Evolutionary conservation across 768 basidiomycete species (phyloP), one percentile per base, ranked within the genome.

Genomic region (Lactifluus pinguis): DNA sequence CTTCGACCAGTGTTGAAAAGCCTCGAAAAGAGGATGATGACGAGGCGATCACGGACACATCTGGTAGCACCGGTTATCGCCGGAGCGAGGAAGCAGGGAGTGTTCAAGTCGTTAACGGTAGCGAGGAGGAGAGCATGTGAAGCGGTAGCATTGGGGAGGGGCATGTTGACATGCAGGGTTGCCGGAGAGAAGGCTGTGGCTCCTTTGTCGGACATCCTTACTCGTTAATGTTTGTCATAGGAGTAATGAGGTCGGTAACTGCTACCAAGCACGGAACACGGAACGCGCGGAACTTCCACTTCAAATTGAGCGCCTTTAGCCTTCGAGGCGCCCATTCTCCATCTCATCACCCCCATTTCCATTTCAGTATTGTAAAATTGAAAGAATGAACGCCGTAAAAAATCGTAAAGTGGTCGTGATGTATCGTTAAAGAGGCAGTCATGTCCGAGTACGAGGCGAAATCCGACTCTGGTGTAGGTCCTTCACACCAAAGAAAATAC

Each of bases 21-120:
- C 4, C 80, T 75, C 10, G 86, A 85, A 69, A 87, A 74, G 63
- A 91, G 78, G 64, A 89, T 70, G 68, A 91, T 80, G 55, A 81
- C 69, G 67, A 91, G 83, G 11, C 76, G 73, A 17, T 78, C 69
- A 6, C 73, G 71, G 1, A 85, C 79, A 48, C 73, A 6, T 73
- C 65, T 15, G 58, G 80, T 74, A 11, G 85, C 85, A 14, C 75
- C 69, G 14, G 76, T 68, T 60, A 89, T 83, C 59, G 79, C 75
- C 6, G 80, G 72, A 1, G 77, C 75, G 49, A 90, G 80, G 65
- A 82, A 81, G 68, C 77, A 76, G 11, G 87, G 86, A 0, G 75
- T 67, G 39, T 76, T 72, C 67, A 86, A 76, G 50, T 70, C 72
- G 17, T 77, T 76, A 55, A 86, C 66, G 11, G 80, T 79, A 42